phyloP scores from a whole-genome alignment of 1,139 yeast species.

The Candida glucosophila region DNA sequence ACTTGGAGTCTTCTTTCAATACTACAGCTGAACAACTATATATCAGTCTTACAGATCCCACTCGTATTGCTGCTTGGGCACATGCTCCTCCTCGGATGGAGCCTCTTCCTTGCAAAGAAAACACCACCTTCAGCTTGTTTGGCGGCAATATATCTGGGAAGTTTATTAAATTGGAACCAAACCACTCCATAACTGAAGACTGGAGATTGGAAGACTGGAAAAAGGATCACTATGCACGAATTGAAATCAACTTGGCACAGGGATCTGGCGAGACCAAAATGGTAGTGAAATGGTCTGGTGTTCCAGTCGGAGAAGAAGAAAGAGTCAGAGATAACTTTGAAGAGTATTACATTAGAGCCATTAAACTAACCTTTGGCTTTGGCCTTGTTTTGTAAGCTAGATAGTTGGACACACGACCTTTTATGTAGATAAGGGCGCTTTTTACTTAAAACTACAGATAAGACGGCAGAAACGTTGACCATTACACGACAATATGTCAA shows the following conservation, averaged over 20 bases:
- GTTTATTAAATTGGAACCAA: slow-evolving; percentile 48
- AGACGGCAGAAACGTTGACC: neutral
- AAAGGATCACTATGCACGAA: slow-evolving; percentile 64
- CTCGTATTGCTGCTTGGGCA: slow-evolving; percentile 83
- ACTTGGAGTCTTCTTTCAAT: slow-evolving; percentile 72
- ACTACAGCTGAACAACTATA: slow-evolving; percentile 84
- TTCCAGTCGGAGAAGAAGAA: slow-evolving; percentile 96
- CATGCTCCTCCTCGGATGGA: slow-evolving; percentile 63
- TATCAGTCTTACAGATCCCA: slow-evolving; percentile 64
- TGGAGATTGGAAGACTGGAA: slow-evolving; percentile 95
- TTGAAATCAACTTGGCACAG: slow-evolving; percentile 60
- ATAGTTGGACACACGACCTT: neutral
- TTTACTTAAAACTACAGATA: neutral
- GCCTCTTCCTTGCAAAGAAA: slow-evolving; percentile 43
- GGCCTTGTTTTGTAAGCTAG: slow-evolving; percentile 61
- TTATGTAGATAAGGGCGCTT: neutral
- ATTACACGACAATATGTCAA: neutral
- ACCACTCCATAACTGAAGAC: slow-evolving; percentile 53
- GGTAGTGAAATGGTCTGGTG: slow-evolving; percentile 77
- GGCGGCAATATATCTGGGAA: slow-evolving; percentile 86
- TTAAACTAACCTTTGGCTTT: slow-evolving; percentile 87
- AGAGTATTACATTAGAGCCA: slow-evolving; percentile 78
- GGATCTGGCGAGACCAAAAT: slow-evolving; percentile 77
- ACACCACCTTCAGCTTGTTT: slow-evolving; percentile 61
- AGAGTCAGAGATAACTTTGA: slow-evolving; percentile 78